These are phyloP conservation scores for Myriangium duriaei DNA, from an alignment of 2,329 filamentous ascomycete species.

Conservation along the genomic window DNA sequence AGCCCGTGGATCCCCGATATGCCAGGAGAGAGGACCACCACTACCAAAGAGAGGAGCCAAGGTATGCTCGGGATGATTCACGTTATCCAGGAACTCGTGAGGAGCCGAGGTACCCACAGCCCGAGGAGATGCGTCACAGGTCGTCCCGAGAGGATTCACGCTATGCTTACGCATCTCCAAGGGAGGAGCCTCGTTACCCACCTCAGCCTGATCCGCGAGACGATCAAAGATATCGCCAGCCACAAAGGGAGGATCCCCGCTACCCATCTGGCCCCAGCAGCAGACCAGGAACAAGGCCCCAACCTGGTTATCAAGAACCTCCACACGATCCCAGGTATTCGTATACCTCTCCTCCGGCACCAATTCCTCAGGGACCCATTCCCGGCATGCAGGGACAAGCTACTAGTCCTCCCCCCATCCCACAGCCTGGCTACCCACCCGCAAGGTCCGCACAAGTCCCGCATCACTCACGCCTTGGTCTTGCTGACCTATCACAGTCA, in stretches of 20 bases:
- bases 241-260: conserved; percentile 2
- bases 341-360: not conserved
- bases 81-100: not conserved
- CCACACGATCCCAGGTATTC: conserved; percentile 5
- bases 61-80: conserved; percentile 1
- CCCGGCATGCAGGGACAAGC: not conserved
- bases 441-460: no score
- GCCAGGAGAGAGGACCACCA: conserved; percentile 4
- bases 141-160: conserved; percentile 7
- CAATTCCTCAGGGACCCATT: not conserved
- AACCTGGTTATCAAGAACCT: conserved; percentile 3
- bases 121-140: conserved; percentile 4
- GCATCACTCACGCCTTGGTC: no score
- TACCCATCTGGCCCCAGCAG: conserved; percentile 2
- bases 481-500: no score
- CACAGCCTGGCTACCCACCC: no score
- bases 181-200: conserved; percentile 5
- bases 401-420: not conserved
- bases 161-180: conserved; percentile 2
- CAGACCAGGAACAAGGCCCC: conserved; percentile 1
- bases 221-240: not conserved
- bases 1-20: conserved; percentile 9
- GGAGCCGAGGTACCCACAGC: not conserved
- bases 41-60: conserved; percentile 6
- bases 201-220: not conserved